Evolutionary conservation across 2,329 filamentous ascomycete species (phyloP).

Genomic region (Claviceps fusiformis): DNA sequence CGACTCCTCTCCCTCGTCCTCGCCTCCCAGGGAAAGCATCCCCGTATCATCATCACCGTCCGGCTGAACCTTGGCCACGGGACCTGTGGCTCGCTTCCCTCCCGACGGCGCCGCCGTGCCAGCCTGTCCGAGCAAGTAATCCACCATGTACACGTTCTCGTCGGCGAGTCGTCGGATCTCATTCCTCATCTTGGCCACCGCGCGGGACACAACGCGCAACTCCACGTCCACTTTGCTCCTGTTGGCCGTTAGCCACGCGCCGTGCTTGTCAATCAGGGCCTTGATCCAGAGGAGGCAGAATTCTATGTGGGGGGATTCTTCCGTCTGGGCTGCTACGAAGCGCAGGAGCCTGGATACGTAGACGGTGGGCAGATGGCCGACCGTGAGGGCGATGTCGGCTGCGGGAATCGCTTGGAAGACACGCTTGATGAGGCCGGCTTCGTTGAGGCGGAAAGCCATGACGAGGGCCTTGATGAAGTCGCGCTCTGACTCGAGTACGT

Average conservation of each 20-base stretch:
- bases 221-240: slow-evolving; percentile 70
- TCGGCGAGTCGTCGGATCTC: slow-evolving; percentile 75
- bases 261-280: slow-evolving; percentile 67
- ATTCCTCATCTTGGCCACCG: slow-evolving; percentile 64
- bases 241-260: slow-evolving; percentile 71
- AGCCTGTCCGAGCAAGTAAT: slow-evolving; percentile 56
- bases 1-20: slow-evolving; percentile 13
- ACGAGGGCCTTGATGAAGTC: slow-evolving; percentile 87
- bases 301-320: slow-evolving; percentile 85
- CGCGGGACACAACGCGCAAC: slow-evolving; percentile 67
- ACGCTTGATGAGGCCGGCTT: slow-evolving; percentile 63
- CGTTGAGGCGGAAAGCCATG: slow-evolving; percentile 95
- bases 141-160: slow-evolving; percentile 78
- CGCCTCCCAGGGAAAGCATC: not conserved
- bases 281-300: slow-evolving; percentile 92
- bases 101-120: slow-evolving; percentile 11
- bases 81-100: slow-evolving; percentile 9
- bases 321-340: slow-evolving; percentile 76
- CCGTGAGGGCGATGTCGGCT: slow-evolving; percentile 60
- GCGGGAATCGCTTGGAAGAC: slow-evolving; percentile 78
- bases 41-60: not conserved
- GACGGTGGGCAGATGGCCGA: slow-evolving; percentile 65
- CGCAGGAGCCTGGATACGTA: slow-evolving; percentile 77
- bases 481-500: slow-evolving; percentile 49
- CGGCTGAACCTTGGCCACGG: slow-evolving; percentile 5